Evolutionary conservation across 2,329 filamentous ascomycete species (phyloP).

Genomic region (Xylariaceae sp.): DNA sequence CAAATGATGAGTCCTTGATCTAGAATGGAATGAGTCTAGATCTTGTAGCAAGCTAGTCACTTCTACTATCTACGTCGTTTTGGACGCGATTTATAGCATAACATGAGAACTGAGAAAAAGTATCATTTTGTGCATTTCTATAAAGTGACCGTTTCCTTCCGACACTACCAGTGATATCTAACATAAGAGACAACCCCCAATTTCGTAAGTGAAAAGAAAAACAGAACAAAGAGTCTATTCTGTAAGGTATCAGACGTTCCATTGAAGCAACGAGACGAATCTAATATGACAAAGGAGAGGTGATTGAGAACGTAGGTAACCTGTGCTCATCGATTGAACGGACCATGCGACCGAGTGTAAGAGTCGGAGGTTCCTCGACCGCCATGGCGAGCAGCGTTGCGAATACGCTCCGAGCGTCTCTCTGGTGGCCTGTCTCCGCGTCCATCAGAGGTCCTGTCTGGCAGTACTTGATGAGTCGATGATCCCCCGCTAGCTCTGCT

Average conservation of each 20-base stretch:
- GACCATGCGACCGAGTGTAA: background rate
- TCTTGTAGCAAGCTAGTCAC: too few species aligned
- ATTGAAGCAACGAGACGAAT: background rate
- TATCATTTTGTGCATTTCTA: too few species aligned
- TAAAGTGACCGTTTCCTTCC: too few species aligned
- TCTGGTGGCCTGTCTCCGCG: background rate
- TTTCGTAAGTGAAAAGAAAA: too few species aligned
- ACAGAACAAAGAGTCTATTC: background rate
- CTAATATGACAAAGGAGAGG: background rate
- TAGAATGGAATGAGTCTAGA: too few species aligned
- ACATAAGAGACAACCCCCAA: too few species aligned
- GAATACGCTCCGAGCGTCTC: constrained; percentile 7
- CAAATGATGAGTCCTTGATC: too few species aligned
- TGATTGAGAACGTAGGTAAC: background rate
- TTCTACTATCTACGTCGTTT: too few species aligned
- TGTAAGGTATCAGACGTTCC: constrained; percentile 2
- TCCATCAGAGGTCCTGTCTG: background rate
- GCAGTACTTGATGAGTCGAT: background rate
- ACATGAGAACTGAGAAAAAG: too few species aligned
- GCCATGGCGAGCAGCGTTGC: background rate
- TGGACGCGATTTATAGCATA: too few species aligned
- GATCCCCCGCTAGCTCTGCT: background rate
- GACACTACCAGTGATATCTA: too few species aligned
- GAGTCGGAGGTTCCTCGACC: background rate
- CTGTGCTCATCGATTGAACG: background rate